Evolutionary conservation across 306 rosid genomes (phyloP).

Genomic region (Vigna hirtella): DNA sequence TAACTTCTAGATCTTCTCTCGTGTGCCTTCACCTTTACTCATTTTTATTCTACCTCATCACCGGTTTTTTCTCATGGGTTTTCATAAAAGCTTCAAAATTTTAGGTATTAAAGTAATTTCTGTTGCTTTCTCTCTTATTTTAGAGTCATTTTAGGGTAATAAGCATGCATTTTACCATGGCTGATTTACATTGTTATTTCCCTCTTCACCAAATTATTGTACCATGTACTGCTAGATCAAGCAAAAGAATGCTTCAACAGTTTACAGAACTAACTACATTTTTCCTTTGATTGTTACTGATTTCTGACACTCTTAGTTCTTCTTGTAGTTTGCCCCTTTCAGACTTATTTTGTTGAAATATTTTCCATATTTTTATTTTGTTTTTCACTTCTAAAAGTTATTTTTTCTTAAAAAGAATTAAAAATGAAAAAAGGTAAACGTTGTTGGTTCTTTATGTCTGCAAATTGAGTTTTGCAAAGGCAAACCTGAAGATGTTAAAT

Average conservation of each 20-base stretch:
- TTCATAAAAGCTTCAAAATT: not conserved
- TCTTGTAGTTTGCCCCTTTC: not conserved
- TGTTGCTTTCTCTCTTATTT: not conserved
- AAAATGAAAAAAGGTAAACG: too few relatives aligned
- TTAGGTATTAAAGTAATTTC: not conserved
- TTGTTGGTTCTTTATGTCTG: not conserved
- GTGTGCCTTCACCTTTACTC: not conserved
- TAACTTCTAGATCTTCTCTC: constrained; percentile 35
- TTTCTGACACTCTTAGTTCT: not conserved
- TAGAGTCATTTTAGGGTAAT: not conserved
- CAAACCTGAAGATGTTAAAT: not conserved
- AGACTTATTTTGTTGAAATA: not conserved
- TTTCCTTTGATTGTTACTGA: not conserved
- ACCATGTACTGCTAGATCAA: not conserved
- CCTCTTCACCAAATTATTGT: not conserved
- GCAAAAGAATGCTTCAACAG: not conserved
- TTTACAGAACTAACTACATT: not conserved
- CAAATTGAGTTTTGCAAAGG: not conserved
- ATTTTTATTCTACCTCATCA: not conserved
- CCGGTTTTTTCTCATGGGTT: not conserved
- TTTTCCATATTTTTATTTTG: not conserved
- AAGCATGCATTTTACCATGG: not conserved
- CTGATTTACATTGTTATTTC: not conserved
- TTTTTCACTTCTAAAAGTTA: not conserved
- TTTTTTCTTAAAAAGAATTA: too few relatives aligned